Conservation (phyloP, 106 monocot genomes). For the Acorus gramineus region DNA sequence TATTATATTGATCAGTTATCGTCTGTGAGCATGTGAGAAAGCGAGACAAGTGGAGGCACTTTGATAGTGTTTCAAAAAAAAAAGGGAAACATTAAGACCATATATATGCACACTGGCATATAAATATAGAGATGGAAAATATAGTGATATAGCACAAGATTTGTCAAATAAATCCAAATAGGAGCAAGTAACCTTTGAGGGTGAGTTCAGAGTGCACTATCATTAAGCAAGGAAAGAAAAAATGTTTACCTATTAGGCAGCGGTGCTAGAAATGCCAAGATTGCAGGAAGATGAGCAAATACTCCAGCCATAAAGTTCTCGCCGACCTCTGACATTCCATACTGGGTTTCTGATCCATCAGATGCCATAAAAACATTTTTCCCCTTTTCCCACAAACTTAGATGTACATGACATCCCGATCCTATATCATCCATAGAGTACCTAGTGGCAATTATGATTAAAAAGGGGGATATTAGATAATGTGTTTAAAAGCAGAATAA, state of each 20-base stretch:
- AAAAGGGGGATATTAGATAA: too few species aligned
- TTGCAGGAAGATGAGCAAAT: constrained; percentile 82
- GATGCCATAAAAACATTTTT: constrained; percentile 84
- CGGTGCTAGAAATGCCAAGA: constrained; percentile 81
- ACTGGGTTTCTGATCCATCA: constrained; percentile 30
- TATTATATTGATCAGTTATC: neutral
- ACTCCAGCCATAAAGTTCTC: constrained; percentile 94
- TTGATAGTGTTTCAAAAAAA: too few species aligned
- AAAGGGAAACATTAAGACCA: too few species aligned
- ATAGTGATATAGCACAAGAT: too few species aligned
- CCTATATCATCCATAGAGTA: constrained; percentile 61
- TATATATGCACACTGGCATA: too few species aligned
- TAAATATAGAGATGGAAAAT: too few species aligned
- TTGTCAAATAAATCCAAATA: too few species aligned
- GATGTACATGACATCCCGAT: constrained; percentile 85
- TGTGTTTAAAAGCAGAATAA: too few species aligned
- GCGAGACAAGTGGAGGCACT: too few species aligned
- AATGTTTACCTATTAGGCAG: constrained; percentile 76
- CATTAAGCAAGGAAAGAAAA: neutral
- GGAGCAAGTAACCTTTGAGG: too few species aligned
- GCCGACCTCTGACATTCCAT: constrained; percentile 90
- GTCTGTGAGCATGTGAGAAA: too few species aligned
- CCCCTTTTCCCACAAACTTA: constrained; percentile 86
- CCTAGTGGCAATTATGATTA: constrained; percentile 16
- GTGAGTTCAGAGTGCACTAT: too few species aligned